Conservation (phyloP, 345 rosid species). For the Eucalyptus erythrocorys region DNA sequence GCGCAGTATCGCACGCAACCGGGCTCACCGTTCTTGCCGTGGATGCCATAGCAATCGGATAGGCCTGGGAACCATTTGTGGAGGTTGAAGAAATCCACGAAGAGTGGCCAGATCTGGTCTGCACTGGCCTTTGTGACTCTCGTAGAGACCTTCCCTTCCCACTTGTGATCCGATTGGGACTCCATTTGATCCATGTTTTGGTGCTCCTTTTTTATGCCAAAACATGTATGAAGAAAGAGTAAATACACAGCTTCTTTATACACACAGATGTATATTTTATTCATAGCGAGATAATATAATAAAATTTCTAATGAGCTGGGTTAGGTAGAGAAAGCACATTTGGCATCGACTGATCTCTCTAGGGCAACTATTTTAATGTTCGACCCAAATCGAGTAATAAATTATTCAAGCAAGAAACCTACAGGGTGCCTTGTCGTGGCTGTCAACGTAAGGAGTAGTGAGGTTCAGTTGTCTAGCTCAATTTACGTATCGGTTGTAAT, state of each 20-base stretch:
- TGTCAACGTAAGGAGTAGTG: neutral
- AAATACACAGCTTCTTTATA: neutral
- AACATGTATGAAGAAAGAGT: neutral
- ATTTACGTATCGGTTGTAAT: fast-evolving
- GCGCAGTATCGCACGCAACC: slow-evolving; percentile 46
- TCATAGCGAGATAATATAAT: neutral
- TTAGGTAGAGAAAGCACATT: too few relatives aligned
- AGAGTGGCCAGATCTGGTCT: slow-evolving; percentile 41
- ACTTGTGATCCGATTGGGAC: slow-evolving; percentile 2
- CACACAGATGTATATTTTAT: neutral
- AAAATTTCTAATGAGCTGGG: too few relatives aligned
- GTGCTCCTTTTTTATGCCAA: neutral
- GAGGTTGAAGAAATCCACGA: slow-evolving; percentile 44
- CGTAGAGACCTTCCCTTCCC: slow-evolving; percentile 36
- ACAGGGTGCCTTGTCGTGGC: neutral
- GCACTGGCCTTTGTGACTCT: slow-evolving; percentile 18
- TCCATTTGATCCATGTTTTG: neutral
- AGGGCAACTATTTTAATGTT: neutral
- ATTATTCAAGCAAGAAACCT: neutral
- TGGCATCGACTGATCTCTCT: neutral
- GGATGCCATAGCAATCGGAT: slow-evolving; percentile 30
- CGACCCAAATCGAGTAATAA: neutral
- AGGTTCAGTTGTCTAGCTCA: neutral
- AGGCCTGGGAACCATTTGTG: slow-evolving; percentile 38
- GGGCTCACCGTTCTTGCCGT: slow-evolving; percentile 44